phyloP scores from a whole-genome alignment of 495 filamentous ascomycete genomes.

The Penicillium dipodomyicola region DNA sequence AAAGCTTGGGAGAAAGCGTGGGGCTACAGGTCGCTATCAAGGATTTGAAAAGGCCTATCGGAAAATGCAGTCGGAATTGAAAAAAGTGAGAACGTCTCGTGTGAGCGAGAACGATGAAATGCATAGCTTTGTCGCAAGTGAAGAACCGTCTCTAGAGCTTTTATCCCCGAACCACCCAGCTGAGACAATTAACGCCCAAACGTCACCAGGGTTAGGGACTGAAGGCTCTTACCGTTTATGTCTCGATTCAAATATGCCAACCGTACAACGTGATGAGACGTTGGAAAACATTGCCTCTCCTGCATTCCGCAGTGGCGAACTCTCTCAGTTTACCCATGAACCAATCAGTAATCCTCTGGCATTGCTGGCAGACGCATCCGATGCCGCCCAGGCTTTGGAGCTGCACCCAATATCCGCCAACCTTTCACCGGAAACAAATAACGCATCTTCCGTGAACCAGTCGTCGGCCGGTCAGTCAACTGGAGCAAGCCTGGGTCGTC shows the following conservation, averaged over 20 bases:
- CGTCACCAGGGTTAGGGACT: not conserved
- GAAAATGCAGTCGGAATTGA: slow-evolving; percentile 23
- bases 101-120: not conserved
- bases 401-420: not conserved
- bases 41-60: slow-evolving; percentile 30
- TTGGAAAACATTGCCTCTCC: not conserved
- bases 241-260: not conserved
- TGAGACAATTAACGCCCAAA: not conserved
- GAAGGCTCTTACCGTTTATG: not conserved
- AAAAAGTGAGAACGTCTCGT: slow-evolving; percentile 12
- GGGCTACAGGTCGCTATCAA: slow-evolving; percentile 25
- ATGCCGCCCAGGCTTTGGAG: slow-evolving; percentile 20
- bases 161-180: not conserved
- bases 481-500: slow-evolving; percentile 1
- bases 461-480: not conserved
- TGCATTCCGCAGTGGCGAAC: not conserved
- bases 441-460: not conserved
- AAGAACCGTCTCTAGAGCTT: not conserved
- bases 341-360: slow-evolving; percentile 29
- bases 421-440: not conserved
- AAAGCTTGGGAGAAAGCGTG: slow-evolving; percentile 23
- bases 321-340: slow-evolving; percentile 11
- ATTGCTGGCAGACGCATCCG: slow-evolving; percentile 26
- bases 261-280: not conserved
- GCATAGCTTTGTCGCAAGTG: not conserved